Evolutionary conservation across 345 rosid species (phyloP).

Genomic region (Mangifera indica): DNA sequence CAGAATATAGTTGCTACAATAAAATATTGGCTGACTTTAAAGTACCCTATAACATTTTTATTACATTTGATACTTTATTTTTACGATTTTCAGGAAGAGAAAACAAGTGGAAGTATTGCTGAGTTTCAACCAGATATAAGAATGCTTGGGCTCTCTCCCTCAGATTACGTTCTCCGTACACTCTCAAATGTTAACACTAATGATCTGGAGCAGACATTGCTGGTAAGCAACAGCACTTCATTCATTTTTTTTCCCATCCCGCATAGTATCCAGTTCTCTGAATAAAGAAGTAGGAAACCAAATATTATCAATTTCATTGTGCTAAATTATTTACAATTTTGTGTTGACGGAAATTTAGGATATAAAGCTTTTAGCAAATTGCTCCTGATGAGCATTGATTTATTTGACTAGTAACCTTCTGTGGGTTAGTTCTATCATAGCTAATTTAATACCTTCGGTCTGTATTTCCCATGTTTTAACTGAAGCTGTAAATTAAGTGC

Average conservation of each 20-base stretch:
- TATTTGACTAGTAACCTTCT: background rate
- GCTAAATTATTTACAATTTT: background rate
- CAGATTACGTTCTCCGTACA: conserved; percentile 71
- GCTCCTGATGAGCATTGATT: background rate
- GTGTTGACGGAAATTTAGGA: background rate
- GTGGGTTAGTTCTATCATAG: background rate
- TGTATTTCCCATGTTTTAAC: background rate
- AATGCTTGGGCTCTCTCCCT: conserved; percentile 75
- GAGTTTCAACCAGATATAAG: conserved; percentile 62
- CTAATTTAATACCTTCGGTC: background rate
- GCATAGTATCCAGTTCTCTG: background rate
- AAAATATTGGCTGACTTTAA: background rate
- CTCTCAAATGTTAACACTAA: conserved; percentile 70
- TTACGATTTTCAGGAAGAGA: conserved; percentile 64
- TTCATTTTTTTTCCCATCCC: background rate
- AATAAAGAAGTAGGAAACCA: background rate
- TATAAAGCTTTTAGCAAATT: background rate
- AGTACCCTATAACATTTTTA: background rate
- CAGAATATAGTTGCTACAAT: background rate
- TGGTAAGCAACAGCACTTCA: conserved; percentile 45
- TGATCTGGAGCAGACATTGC: conserved; percentile 84
- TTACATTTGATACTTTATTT: conserved; percentile 12
- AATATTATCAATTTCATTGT: conserved; percentile 1
- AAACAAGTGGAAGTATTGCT: conserved; percentile 46
- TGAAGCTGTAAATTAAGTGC: too few relatives aligned